Conservation (phyloP, 2,329 filamentous ascomycete genomes). For the Malbranchea cinnamomea region DNA sequence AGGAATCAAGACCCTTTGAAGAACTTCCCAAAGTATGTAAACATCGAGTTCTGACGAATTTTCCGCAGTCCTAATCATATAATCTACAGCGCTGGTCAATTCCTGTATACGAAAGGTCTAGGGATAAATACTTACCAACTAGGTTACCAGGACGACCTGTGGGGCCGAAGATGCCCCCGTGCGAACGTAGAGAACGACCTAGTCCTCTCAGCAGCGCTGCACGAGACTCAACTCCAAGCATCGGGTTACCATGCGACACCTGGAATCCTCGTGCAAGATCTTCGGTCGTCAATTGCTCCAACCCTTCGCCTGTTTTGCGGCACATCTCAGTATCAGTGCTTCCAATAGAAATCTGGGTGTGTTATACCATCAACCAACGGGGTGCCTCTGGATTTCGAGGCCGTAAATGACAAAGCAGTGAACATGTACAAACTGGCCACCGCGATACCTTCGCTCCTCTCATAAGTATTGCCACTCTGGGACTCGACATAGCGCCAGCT, state of each 20-base stretch:
- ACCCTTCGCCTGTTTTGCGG: constrained; percentile 15
- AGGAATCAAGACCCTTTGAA: constrained; percentile 34
- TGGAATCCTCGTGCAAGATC: constrained; percentile 30
- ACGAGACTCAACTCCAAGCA: constrained; percentile 32
- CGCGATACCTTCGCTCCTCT: constrained; percentile 37
- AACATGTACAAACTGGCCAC: constrained; percentile 39
- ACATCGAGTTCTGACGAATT: constrained; percentile 23
- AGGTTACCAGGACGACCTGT: constrained; percentile 33
- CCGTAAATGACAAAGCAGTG: constrained; percentile 25
- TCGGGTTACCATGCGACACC: constrained; percentile 29
- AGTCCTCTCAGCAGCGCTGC: constrained; percentile 28
- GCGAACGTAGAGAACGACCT: constrained; percentile 26
- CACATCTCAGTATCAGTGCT: neutral
- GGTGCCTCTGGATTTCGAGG: constrained; percentile 7
- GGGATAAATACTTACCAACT: constrained; percentile 23
- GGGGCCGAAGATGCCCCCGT: constrained; percentile 28
- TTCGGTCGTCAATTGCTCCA: constrained; percentile 20
- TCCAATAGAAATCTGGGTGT: neutral
- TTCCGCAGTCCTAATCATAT: constrained; percentile 19
- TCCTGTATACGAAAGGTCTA: neutral
- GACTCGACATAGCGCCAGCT: constrained; percentile 34
- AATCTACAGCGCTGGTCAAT: constrained; percentile 20
- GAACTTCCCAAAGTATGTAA: constrained; percentile 26
- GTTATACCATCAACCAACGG: constrained; percentile 24
- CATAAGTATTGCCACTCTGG: constrained; percentile 17